A percentile compares a stretch with the other conserved stretches of the same genome.
Evolutionary conservation across 768 basidiomycete genomes (phyloP).

Genomic region (Lactarius evosmus): DNA sequence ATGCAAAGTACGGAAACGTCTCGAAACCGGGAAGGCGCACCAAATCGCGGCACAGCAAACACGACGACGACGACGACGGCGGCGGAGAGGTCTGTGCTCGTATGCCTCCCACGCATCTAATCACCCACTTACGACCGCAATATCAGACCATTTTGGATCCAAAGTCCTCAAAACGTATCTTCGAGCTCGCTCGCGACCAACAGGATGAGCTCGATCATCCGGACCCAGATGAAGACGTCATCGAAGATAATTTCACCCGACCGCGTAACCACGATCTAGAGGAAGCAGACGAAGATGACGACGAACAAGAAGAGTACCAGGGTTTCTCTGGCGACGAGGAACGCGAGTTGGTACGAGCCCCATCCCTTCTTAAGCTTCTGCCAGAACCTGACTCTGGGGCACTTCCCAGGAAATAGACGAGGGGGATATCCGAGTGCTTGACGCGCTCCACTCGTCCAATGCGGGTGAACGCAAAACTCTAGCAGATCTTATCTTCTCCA

Average conservation of each 20-base stretch:
- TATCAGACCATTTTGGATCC: constrained; percentile 68
- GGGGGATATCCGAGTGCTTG: constrained; percentile 81
- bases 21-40: constrained; percentile 73
- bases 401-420: constrained; percentile 78
- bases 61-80: constrained; percentile 50
- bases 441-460: constrained; percentile 73
- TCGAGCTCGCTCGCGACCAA: constrained; percentile 89
- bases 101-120: not conserved
- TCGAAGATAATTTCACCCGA: constrained; percentile 32
- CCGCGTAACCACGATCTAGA: constrained; percentile 31
- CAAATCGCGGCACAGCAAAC: constrained; percentile 49
- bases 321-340: constrained; percentile 40
- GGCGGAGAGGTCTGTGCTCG: constrained; percentile 35
- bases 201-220: constrained; percentile 75
- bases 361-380: not conserved
- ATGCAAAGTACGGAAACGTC: constrained; percentile 75
- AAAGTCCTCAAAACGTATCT: constrained; percentile 81
- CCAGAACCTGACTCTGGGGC: not conserved
- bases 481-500: constrained; percentile 95
- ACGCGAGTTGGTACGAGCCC: constrained; percentile 48
- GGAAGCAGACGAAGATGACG: constrained; percentile 52
- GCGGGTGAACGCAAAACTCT: constrained; percentile 77
- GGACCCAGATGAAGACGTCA: constrained; percentile 32
- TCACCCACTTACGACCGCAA: constrained; percentile 1
- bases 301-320: constrained; percentile 53